A percentile compares a stretch with the other conserved stretches of the same genome.
These are phyloP conservation scores for Venustampulla echinocandica DNA, from an alignment of 495 filamentous ascomycete genomes.

Conservation along the genomic window DNA sequence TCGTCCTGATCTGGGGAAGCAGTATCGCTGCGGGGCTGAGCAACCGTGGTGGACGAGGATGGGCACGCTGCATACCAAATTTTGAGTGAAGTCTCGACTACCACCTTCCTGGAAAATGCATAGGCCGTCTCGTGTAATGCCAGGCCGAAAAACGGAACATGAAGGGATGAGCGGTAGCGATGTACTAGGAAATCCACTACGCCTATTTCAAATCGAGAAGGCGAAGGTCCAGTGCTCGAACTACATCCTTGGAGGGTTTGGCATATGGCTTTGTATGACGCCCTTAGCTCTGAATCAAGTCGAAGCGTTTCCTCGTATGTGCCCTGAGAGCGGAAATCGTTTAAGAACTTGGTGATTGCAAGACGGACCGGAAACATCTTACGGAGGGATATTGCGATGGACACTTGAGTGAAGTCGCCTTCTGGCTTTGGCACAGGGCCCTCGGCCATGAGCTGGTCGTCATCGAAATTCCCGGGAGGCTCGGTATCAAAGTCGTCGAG, in stretches of 20 bases:
- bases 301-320: constrained; percentile 32
- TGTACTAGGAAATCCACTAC: constrained; percentile 31
- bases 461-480: constrained; percentile 43
- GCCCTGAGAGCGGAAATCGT: constrained; percentile 29
- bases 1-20: constrained; percentile 26
- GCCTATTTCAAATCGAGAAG: constrained; percentile 23
- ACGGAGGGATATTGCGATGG: constrained; percentile 36
- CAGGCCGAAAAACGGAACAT: constrained; percentile 31
- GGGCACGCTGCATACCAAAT: constrained; percentile 38
- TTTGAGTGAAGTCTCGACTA: constrained; percentile 42
- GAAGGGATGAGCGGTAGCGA: constrained; percentile 30
- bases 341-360: constrained; percentile 37
- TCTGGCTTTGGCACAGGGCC: constrained; percentile 6
- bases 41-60: constrained; percentile 20
- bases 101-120: constrained; percentile 32
- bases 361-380: constrained; percentile 39
- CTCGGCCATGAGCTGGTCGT: constrained; percentile 29
- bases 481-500: constrained; percentile 49
- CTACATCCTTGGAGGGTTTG: constrained; percentile 30
- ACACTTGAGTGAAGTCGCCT: constrained; percentile 35
- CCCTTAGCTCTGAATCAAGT: constrained; percentile 29
- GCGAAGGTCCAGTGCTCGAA: constrained; percentile 14
- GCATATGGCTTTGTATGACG: constrained; percentile 29
- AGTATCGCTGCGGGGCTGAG: constrained; percentile 11
- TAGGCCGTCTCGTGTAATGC: constrained; percentile 27